These are phyloP conservation scores for Pythium scleroteichum DNA, from an alignment of 352 stramenopile species.

Conservation along the genomic window DNA sequence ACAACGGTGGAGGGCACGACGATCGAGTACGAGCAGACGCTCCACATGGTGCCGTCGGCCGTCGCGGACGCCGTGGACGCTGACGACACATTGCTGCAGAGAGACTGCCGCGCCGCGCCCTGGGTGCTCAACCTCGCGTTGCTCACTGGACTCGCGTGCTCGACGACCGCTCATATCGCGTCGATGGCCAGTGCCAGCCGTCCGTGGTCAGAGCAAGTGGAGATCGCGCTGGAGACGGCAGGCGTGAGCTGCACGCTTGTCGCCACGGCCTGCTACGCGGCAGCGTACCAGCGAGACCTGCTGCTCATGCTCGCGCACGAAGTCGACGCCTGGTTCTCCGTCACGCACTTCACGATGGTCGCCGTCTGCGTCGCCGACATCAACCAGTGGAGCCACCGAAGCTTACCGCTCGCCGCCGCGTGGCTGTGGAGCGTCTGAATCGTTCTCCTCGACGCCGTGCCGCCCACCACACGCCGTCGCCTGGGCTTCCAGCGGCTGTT, in stretches of 20 bases:
- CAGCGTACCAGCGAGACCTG: conserved; percentile 17
- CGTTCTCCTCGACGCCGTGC: conserved; percentile 14
- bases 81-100: not conserved
- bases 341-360: conserved; percentile 16
- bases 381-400: conserved; percentile 6
- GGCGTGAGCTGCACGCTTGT: conserved; percentile 6
- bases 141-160: not conserved
- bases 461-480: not conserved
- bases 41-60: conserved; percentile 14
- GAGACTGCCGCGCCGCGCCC: not conserved
- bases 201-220: too few species aligned
- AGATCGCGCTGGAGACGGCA: conserved; percentile 1
- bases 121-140: conserved; percentile 6
- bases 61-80: conserved; percentile 9
- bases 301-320: conserved; percentile 8
- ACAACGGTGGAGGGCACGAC: not conserved
- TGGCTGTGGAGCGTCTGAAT: conserved; percentile 22
- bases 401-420: not conserved
- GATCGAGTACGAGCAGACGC: conserved; percentile 15
- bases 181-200: not conserved
- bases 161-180: not conserved
- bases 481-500: conserved; percentile 14
- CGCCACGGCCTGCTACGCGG: not conserved
- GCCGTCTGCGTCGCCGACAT: conserved; percentile 8
- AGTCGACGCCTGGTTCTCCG: conserved; percentile 19